Percentiles rank a stretch among this genome's conserved stretches.
Conservation (phyloP, 2,329 filamentous ascomycete genomes). For the Cryoendolithus antarcticus region DNA sequence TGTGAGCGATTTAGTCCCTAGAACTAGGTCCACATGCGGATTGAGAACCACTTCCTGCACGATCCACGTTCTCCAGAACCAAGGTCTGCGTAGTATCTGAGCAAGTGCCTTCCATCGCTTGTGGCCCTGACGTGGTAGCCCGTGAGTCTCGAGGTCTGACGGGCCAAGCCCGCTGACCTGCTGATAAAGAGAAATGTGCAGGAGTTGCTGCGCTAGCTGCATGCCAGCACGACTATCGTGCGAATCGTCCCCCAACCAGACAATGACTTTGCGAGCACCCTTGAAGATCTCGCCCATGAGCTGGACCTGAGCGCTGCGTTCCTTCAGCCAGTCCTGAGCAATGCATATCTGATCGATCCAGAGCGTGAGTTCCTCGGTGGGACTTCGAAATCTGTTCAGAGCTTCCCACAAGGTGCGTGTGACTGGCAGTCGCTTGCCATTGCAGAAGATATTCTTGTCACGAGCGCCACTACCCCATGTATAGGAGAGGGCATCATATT, state of each 20-base stretch:
- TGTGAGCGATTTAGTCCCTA: slow-evolving; percentile 13
- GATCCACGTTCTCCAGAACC: slow-evolving; percentile 21
- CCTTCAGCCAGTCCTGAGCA: slow-evolving; percentile 16
- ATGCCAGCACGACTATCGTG: slow-evolving; percentile 18
- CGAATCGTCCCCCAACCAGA: slow-evolving; percentile 20
- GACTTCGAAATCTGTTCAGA: slow-evolving; percentile 16
- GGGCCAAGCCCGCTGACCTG: slow-evolving; percentile 6
- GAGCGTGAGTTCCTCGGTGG: slow-evolving; percentile 8
- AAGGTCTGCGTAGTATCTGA: slow-evolving; percentile 16
- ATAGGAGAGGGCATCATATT: slow-evolving; percentile 21
- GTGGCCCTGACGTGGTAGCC: slow-evolving; percentile 15
- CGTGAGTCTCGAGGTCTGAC: slow-evolving; percentile 12
- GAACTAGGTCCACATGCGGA: slow-evolving; percentile 16
- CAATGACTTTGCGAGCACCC: slow-evolving; percentile 16
- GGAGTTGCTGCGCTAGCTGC: slow-evolving; percentile 17
- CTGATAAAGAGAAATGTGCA: slow-evolving; percentile 10
- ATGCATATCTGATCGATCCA: slow-evolving; percentile 24
- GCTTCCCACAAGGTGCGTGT: slow-evolving; percentile 18
- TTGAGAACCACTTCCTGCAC: slow-evolving; percentile 22
- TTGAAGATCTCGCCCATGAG: slow-evolving; percentile 22
- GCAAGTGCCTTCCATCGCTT: slow-evolving; percentile 17
- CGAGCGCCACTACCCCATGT: slow-evolving; percentile 15
- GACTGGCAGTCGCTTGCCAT: slow-evolving; percentile 13
- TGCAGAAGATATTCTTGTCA: slow-evolving; percentile 16
- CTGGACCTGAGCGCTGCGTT: slow-evolving; percentile 20